A percentile compares a stretch with the other conserved stretches of the same genome.
These are phyloP conservation scores for Tuber indicum DNA, from an alignment of 495 filamentous ascomycete species.

Conservation along the genomic window DNA sequence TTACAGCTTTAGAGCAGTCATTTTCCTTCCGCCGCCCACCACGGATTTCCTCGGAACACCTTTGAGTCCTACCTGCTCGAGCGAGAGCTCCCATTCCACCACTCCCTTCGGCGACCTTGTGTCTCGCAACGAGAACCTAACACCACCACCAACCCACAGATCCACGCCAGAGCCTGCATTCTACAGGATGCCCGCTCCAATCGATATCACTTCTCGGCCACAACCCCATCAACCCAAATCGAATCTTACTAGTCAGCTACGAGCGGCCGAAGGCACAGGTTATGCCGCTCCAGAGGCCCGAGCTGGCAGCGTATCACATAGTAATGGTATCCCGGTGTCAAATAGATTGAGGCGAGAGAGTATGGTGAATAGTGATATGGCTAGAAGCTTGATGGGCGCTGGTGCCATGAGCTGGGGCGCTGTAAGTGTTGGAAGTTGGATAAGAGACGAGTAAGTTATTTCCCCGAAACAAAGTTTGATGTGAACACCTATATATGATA, in stretches of 20 bases:
- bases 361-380: constrained; percentile 47
- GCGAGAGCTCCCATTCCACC: constrained; percentile 39
- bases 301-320: constrained; percentile 37
- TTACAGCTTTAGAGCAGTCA: constrained; percentile 30
- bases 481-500: constrained; percentile 7
- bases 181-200: constrained; percentile 39
- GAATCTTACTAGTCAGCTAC: constrained; percentile 39
- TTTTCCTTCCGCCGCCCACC: constrained; percentile 34
- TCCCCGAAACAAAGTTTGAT: constrained; percentile 21
- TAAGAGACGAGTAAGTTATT: constrained; percentile 88
- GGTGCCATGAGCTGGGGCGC: constrained; percentile 98
- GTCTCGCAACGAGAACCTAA: constrained; percentile 22
- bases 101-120: constrained; percentile 20
- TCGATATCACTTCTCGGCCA: constrained; percentile 39
- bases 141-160: constrained; percentile 33
- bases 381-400: constrained; percentile 78
- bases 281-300: constrained; percentile 34
- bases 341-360: constrained; percentile 63
- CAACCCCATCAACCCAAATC: constrained; percentile 33
- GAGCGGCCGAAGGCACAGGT: constrained; percentile 35
- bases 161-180: constrained; percentile 31
- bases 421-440: constrained; percentile 90
- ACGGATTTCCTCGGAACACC: constrained; percentile 41
- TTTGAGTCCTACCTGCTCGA: constrained; percentile 36
- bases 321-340: constrained; percentile 40